Evolutionary conservation across 257 asterid genomes (phyloP).

Genomic region (Primulina eburnea): DNA sequence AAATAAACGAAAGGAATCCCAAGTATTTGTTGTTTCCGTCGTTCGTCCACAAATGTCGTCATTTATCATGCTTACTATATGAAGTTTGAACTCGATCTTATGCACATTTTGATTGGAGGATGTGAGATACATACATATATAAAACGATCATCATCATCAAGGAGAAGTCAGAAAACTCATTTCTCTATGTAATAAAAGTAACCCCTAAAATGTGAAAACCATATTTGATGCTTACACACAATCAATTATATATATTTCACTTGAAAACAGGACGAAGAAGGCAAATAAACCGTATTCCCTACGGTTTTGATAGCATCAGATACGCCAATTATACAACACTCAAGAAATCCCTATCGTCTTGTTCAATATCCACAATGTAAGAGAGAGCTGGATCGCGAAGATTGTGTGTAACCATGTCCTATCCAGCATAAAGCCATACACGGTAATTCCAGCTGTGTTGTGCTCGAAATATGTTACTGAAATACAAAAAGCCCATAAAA

Average conservation of each 20-base stretch:
- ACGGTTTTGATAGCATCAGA: not conserved
- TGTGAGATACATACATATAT: no score
- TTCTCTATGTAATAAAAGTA: no score
- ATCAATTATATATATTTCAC: no score
- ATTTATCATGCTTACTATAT: no score
- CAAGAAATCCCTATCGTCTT: constrained; percentile 74
- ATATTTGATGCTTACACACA: not conserved
- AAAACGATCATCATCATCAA: no score
- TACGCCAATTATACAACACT: not conserved
- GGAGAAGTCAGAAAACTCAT: no score
- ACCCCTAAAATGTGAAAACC: no score
- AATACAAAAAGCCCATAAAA: constrained; percentile 5
- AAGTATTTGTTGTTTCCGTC: not conserved
- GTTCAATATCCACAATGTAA: constrained; percentile 86
- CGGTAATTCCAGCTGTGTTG: constrained; percentile 88
- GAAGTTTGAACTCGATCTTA: no score
- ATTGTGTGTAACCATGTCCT: constrained; percentile 73
- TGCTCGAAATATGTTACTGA: constrained; percentile 90
- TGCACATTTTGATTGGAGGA: no score
- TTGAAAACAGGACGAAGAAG: not conserved
- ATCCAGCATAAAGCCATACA: constrained; percentile 90
- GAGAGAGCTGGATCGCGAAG: constrained; percentile 66
- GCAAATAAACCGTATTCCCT: not conserved
- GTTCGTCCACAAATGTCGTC: not conserved
- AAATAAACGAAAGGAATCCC: constrained; percentile 16